Evolutionary conservation across 2,329 filamentous ascomycete species (phyloP).

Genomic region (Colletotrichum noveboracense): DNA sequence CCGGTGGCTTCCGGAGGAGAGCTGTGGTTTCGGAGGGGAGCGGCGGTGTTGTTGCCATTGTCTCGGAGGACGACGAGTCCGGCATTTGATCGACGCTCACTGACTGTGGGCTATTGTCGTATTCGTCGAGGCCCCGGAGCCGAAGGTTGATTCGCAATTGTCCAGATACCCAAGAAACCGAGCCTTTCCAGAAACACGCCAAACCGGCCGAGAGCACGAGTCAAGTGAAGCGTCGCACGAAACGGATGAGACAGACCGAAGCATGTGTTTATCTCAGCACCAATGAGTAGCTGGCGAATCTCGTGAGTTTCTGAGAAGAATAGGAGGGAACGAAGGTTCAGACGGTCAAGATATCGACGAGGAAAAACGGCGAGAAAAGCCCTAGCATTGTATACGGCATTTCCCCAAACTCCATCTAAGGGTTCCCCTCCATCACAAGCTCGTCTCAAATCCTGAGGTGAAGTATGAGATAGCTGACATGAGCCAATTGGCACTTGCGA

Average conservation of each 20-base stretch:
- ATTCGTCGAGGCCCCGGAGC: background rate
- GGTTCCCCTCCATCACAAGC: slow-evolving; percentile 1
- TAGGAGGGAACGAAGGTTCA: slow-evolving; percentile 4
- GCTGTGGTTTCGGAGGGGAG: slow-evolving; percentile 18
- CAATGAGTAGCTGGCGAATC: background rate
- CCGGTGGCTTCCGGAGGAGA: slow-evolving; percentile 18
- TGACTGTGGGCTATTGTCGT: background rate
- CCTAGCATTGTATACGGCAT: slow-evolving; percentile 7
- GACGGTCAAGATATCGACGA: background rate
- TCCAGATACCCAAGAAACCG: background rate
- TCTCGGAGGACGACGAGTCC: background rate
- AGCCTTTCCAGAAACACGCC: background rate
- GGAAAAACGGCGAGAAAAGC: background rate
- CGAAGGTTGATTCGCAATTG: background rate
- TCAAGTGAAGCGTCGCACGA: background rate
- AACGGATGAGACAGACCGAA: slow-evolving; percentile 3
- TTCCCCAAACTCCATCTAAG: background rate
- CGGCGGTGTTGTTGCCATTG: background rate
- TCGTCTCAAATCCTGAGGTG: background rate
- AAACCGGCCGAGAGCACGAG: background rate
- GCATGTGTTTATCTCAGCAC: background rate
- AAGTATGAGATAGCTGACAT: slow-evolving; percentile 11
- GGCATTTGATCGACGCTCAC: background rate
- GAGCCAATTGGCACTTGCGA: slow-evolving; percentile 16
- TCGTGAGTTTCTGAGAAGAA: background rate